Evolutionary conservation across 176 grass and related monocot species (phyloP), one percentile per base, ranked within the genome.

Genomic region (Zea mays): DNA sequence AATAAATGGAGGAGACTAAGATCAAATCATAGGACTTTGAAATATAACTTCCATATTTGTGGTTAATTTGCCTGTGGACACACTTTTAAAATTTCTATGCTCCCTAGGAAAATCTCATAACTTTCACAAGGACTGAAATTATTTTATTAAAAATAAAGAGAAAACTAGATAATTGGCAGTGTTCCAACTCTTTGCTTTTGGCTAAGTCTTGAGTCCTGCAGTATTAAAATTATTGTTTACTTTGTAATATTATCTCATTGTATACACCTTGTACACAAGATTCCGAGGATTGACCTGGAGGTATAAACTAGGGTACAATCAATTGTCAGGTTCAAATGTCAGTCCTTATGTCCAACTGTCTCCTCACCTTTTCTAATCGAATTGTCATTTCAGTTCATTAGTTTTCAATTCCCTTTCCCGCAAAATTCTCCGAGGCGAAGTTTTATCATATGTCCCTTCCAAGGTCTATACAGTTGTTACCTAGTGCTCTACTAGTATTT

Each of bases 401-500:
- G 13, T 19, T 78, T 36, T 37, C 62, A 35, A 50, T 45, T 13
- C 14, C 15, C 15, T 79, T 27, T 8, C 47, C 38, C 17, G 14
- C 33, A 36, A 71, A 39, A 39, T 4, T 39, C 38, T 39, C 38
- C 38, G 4, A 39, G 67, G 16, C 20, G 48, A 79, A 46, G 34
- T 10, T 41, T 58, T 60, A 77, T 77, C 77, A 54, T 60, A 77
- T 77, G 58, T 89, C 72, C 5, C 50, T 71, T 89, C 86, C 55
- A 54, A 60, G 10, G 64, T 48, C 56, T 80, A n/a, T 70, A 67
- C 57, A 47, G 20, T 43, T 62, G 63, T 5, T 56, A 69, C 37
- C 42, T 74, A 74, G 16, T 36, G 10, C 63, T 79, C n/a, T 82
- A 62, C n/a, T 77, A 62, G 61, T 69, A 88, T 88, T 80, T 80